Percentiles rank a stretch among this genome's conserved stretches.
phyloP scores from a whole-genome alignment of 2,329 filamentous ascomycete genomes.

The Talaromyces sp. region DNA sequence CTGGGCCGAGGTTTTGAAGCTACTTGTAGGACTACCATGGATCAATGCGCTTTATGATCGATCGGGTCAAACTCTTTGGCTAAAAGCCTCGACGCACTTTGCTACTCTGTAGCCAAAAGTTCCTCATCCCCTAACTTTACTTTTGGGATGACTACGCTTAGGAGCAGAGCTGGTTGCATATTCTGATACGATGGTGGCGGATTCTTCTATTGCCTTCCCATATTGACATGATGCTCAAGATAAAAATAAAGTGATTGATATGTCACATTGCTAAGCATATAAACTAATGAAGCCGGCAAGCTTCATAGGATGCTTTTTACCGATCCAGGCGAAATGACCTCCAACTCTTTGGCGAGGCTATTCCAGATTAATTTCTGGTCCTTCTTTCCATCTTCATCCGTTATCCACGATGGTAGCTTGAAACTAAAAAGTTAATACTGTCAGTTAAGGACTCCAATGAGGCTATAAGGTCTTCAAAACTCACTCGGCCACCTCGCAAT shows the following conservation, averaged over 20 bases:
- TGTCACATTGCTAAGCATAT: background rate
- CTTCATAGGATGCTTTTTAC: background rate
- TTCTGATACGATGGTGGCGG: background rate
- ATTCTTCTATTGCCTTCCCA: background rate
- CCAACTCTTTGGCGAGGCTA: slow-evolving; percentile 13
- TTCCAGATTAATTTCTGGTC: slow-evolving; percentile 8
- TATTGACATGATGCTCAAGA: background rate
- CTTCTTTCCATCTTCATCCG: slow-evolving; percentile 9
- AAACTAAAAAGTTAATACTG: background rate
- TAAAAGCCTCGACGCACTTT: background rate
- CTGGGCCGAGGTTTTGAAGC: slow-evolving; percentile 1
- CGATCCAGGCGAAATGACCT: slow-evolving; percentile 13
- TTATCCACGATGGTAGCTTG: slow-evolving; percentile 14
- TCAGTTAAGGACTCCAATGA: background rate
- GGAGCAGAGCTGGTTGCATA: background rate
- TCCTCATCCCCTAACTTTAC: no score
- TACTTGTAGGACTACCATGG: slow-evolving; percentile 14
- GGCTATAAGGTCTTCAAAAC: background rate
- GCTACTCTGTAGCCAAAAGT: background rate
- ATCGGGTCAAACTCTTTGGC: slow-evolving; percentile 12
- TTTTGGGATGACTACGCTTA: no score
- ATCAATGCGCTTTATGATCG: slow-evolving; percentile 10
- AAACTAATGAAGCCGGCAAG: background rate
- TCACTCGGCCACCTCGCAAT: slow-evolving; percentile 16
- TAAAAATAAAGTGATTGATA: background rate